Evolutionary conservation across 768 basidiomycete species (phyloP), one percentile per base, ranked within the genome.

Genomic region (Naganishia kalamii): DNA sequence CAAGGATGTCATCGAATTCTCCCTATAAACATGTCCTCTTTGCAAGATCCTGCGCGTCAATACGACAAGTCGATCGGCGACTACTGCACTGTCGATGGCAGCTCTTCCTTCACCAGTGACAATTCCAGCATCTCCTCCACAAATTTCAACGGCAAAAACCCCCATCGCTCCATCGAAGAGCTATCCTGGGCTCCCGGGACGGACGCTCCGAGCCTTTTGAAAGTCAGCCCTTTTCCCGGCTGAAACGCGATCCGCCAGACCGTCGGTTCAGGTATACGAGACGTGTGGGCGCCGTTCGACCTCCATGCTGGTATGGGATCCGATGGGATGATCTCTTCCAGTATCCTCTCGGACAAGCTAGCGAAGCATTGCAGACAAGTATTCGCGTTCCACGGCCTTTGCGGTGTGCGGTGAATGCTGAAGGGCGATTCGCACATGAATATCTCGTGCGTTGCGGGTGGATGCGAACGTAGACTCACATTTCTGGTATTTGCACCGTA

Each of bases 201-300:
- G 3, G 71, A 49, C 13, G 61, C 40, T 10, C 69, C 73, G 6
- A 75, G 66, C 27, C 62, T 37, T 40, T 67, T 74, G 43, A 77
- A 60, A 61, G 70, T 70, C 50, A 72, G 72, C 7, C 77, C 77
- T 48, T 67, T 62, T 21, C 66, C 52, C 17, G 77, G 77, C 23
- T 70, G 50, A 54, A 72, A 78, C 30, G 48, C 63, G 63, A 78
- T 70, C 25, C 75, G 67, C 73, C 73, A 78, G 1, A 76, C 68
- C 7, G 43, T 48, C 5, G 75, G 73, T 2, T 61, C 46, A 17
- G 75, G 73, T 32, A 78, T 65, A 40, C 61, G 35, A 35, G 35
- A 23, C 30, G 46, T 12, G 10, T 63, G 2, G 30, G 15, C 17
- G 4, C 63, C 54, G 2, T 49, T 27, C 19, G n/a, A 7, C 19